Evolutionary conservation across 1,139 yeast species (phyloP).

Genomic region (Debaryomyces fabryi): DNA sequence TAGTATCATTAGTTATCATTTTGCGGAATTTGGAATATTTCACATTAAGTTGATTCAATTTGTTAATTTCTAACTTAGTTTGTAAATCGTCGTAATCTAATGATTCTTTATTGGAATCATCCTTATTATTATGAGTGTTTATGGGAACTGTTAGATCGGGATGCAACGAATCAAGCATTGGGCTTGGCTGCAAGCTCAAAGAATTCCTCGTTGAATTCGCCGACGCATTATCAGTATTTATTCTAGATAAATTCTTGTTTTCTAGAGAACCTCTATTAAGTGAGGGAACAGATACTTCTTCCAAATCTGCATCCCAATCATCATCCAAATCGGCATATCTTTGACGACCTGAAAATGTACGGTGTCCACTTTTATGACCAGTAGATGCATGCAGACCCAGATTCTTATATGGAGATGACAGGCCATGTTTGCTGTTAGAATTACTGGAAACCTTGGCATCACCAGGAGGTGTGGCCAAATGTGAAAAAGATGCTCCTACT

Average conservation of each 20-base stretch:
- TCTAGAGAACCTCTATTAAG: slow-evolving; percentile 9
- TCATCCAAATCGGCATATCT: slow-evolving; percentile 72
- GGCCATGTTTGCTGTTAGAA: background rate
- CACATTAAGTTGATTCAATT: slow-evolving; percentile 58
- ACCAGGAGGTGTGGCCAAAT: slow-evolving; percentile 15
- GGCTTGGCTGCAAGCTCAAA: slow-evolving; percentile 28
- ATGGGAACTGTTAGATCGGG: slow-evolving; percentile 40
- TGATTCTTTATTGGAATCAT: slow-evolving; percentile 22
- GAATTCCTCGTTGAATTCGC: slow-evolving; percentile 12
- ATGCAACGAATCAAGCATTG: slow-evolving; percentile 40
- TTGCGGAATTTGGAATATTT: slow-evolving; percentile 69
- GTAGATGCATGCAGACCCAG: background rate
- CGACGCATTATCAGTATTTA: slow-evolving; percentile 13
- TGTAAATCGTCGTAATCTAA: slow-evolving; percentile 32
- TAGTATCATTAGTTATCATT: slow-evolving; percentile 58
- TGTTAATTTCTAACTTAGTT: slow-evolving; percentile 52
- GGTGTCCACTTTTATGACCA: slow-evolving; percentile 4
- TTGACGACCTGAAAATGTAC: slow-evolving; percentile 15
- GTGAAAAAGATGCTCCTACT: slow-evolving; percentile 21
- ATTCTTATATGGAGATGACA: slow-evolving; percentile 6
- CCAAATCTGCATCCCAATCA: slow-evolving; percentile 90
- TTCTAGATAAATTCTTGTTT: slow-evolving; percentile 10
- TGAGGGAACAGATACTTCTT: slow-evolving; percentile 35
- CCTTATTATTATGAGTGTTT: slow-evolving; percentile 1
- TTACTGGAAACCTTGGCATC: background rate